A percentile compares a stretch with the other conserved stretches of the same genome.
Conservation (phyloP, 164 flowering plant species). For the Vitis rupestris region DNA sequence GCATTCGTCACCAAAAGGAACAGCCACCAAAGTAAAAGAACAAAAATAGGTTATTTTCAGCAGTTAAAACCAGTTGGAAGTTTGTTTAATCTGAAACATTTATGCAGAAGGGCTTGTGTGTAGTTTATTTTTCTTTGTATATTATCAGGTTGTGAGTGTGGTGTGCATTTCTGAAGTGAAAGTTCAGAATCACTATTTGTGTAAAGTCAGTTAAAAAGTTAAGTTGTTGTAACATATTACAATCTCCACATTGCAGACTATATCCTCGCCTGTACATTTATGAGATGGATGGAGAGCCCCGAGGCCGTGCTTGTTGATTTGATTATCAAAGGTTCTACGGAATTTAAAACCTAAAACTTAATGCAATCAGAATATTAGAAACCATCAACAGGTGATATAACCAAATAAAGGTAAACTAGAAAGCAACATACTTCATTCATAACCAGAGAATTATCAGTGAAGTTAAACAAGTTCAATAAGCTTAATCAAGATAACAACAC, state of each 20-base stretch:
- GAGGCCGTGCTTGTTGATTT: too few species aligned
- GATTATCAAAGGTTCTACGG: too few species aligned
- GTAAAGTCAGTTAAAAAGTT: neutral
- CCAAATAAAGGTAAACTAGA: too few species aligned
- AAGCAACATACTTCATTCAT: too few species aligned
- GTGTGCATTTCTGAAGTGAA: neutral
- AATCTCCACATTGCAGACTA: neutral
- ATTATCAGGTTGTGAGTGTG: neutral
- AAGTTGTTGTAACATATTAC: neutral
- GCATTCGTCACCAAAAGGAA: slow-evolving; percentile 34
- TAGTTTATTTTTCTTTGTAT: neutral
- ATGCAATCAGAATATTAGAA: too few species aligned
- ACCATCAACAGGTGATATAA: too few species aligned
- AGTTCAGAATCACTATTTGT: neutral
- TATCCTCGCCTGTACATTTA: too few species aligned
- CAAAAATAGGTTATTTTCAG: neutral
- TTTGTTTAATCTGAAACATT: neutral
- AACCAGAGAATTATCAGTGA: too few species aligned
- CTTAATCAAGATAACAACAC: too few species aligned
- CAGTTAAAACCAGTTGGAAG: neutral
- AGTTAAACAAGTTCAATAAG: too few species aligned
- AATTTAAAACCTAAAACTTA: too few species aligned
- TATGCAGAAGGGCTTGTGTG: neutral
- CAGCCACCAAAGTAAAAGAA: slow-evolving; percentile 37
- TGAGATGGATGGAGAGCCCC: too few species aligned